phyloP scores from a whole-genome alignment of 331 rosid species.

The Prunus yedoensis region DNA sequence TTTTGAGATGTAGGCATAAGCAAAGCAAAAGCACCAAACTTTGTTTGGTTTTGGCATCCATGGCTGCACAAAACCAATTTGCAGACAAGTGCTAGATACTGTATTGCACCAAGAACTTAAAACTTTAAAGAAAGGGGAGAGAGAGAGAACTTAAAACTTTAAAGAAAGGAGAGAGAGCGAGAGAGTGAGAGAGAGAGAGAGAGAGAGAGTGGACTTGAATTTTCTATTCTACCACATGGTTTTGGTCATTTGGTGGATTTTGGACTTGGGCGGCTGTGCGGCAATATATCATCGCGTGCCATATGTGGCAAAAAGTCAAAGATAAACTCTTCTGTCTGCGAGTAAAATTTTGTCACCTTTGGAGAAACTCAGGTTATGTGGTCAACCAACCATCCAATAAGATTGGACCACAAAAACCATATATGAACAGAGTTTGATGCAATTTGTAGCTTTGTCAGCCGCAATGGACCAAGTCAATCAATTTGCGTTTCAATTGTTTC shows the following conservation, averaged over 20 bases:
- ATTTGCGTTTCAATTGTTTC: neutral
- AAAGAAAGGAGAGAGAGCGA: neutral
- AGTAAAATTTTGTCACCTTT: neutral
- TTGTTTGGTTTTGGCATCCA: constrained; percentile 11
- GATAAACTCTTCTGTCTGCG: too few species aligned
- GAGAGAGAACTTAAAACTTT: too few species aligned
- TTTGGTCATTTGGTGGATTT: neutral
- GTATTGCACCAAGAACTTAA: neutral
- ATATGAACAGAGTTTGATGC: neutral
- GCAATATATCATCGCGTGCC: neutral
- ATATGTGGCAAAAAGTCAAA: neutral
- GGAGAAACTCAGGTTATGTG: neutral
- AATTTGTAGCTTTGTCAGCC: neutral
- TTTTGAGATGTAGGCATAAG: neutral
- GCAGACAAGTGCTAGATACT: neutral
- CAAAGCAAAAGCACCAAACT: constrained; percentile 2
- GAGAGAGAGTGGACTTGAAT: too few species aligned
- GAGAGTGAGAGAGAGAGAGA: neutral
- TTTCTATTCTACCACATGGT: neutral
- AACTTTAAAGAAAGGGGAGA: neutral
- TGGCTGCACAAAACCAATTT: constrained; percentile 12
- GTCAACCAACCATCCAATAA: neutral
- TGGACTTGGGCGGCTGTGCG: neutral
- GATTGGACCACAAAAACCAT: neutral
- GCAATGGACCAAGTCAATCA: constrained; percentile 5